These are phyloP conservation scores for Ceratobasidium sp. DNA, from an alignment of 1,284 basidiomycete genomes.

Conservation along the genomic window DNA sequence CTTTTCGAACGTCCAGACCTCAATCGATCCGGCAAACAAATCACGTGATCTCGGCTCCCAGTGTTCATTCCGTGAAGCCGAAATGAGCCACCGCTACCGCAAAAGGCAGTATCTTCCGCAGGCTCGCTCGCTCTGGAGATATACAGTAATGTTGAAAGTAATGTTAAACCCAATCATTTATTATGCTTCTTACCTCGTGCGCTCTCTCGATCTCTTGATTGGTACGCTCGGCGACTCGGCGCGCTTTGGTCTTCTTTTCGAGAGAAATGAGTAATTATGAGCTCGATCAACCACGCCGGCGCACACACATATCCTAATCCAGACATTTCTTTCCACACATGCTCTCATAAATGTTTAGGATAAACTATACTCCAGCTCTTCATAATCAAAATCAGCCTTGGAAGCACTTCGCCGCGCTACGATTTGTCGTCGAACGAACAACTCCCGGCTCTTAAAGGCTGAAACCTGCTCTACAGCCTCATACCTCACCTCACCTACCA, in stretches of 20 bases:
- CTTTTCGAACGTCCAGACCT: background rate
- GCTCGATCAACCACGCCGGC: no score
- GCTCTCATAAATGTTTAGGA: conserved; percentile 24
- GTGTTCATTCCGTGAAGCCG: no score
- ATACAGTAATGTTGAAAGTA: no score
- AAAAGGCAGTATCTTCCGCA: no score
- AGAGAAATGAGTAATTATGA: no score
- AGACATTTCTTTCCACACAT: conserved; percentile 22
- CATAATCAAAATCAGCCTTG: background rate
- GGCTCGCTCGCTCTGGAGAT: no score
- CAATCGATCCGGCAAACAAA: no score
- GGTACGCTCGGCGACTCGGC: background rate
- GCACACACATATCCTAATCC: background rate
- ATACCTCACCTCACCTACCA: background rate
- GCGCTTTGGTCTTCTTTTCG: background rate
- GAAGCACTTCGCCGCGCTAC: background rate
- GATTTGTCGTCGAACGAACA: background rate
- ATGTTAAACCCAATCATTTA: no score
- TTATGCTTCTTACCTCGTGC: no score
- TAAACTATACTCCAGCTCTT: conserved; percentile 24
- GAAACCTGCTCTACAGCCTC: background rate
- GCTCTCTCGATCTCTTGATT: no score
- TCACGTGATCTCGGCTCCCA: no score
- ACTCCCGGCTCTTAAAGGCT: background rate
- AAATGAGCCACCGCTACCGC: no score